Percentiles rank a stretch among this genome's conserved stretches.
These are phyloP conservation scores for Picea sitchensis DNA, from an alignment of 75 land plant species.

Conservation along the genomic window DNA sequence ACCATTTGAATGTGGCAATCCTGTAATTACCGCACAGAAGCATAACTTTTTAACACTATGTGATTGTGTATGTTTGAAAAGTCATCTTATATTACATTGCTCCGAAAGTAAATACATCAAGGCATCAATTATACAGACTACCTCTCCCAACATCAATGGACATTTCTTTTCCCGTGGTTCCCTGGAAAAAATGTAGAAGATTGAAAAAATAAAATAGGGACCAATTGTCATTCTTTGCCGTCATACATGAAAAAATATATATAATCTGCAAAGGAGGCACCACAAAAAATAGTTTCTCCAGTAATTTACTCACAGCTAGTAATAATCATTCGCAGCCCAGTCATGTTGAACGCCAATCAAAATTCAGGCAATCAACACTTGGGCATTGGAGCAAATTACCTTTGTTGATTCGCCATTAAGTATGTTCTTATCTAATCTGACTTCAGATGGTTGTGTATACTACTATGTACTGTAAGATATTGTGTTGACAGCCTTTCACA, in stretches of 20 bases:
- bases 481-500: too few relatives aligned
- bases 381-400: too few relatives aligned
- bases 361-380: too few relatives aligned
- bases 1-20: constrained; percentile 73
- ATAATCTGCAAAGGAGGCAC: background rate
- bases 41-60: background rate
- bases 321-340: too few relatives aligned
- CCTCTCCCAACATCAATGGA: background rate
- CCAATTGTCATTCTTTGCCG: too few relatives aligned
- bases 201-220: too few relatives aligned
- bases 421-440: too few relatives aligned
- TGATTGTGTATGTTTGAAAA: background rate
- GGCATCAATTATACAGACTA: background rate
- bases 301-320: background rate
- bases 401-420: too few relatives aligned
- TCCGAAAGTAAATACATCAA: background rate
- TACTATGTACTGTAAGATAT: too few relatives aligned
- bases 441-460: too few relatives aligned
- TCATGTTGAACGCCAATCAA: too few relatives aligned
- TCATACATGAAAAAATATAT: too few relatives aligned
- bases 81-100: background rate
- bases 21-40: constrained; percentile 19
- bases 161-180: background rate
- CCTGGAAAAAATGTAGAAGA: background rate
- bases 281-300: background rate